Evolutionary conservation across 2,329 filamentous ascomycete species (phyloP).

Genomic region (Calycina herbarum): DNA sequence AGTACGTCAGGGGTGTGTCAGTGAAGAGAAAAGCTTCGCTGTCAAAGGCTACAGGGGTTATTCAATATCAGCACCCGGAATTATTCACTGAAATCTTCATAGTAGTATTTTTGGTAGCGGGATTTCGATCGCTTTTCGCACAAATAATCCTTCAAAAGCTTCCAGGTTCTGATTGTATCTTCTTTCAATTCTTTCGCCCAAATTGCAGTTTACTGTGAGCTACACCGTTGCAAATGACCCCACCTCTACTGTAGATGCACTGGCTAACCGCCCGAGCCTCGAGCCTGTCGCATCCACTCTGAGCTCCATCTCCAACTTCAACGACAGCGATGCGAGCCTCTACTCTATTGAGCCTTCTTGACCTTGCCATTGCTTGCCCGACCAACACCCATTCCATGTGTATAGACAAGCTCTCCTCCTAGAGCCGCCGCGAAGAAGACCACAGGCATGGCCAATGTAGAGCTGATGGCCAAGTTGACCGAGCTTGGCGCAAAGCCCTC

Average conservation of each 20-base stretch:
- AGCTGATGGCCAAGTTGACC: slow-evolving; percentile 14
- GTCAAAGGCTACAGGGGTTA: neutral
- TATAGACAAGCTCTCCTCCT: slow-evolving; percentile 21
- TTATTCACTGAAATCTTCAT: neutral
- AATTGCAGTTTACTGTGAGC: neutral
- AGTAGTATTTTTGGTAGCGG: neutral
- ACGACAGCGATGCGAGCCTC: neutral
- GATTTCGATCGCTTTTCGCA: neutral
- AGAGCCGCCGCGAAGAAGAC: slow-evolving; percentile 15
- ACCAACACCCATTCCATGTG: slow-evolving; percentile 23
- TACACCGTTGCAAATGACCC: neutral
- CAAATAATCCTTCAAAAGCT: neutral
- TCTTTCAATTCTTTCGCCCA: neutral
- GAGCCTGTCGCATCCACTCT: neutral
- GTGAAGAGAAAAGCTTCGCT: slow-evolving; percentile 2
- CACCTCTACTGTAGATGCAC: neutral
- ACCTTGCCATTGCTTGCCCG: slow-evolving; percentile 2
- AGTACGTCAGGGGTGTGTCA: slow-evolving; percentile 12
- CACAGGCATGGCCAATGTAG: slow-evolving; percentile 11
- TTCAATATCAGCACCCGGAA: neutral
- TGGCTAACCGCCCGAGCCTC: neutral
- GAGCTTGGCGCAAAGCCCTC: slow-evolving; percentile 10
- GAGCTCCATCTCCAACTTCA: neutral
- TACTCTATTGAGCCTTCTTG: slow-evolving; percentile 16
- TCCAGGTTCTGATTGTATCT: neutral